Evolutionary conservation across 768 basidiomycete species (phyloP), one percentile per base, ranked within the genome.

Genomic region (Sutorius australiensis): DNA sequence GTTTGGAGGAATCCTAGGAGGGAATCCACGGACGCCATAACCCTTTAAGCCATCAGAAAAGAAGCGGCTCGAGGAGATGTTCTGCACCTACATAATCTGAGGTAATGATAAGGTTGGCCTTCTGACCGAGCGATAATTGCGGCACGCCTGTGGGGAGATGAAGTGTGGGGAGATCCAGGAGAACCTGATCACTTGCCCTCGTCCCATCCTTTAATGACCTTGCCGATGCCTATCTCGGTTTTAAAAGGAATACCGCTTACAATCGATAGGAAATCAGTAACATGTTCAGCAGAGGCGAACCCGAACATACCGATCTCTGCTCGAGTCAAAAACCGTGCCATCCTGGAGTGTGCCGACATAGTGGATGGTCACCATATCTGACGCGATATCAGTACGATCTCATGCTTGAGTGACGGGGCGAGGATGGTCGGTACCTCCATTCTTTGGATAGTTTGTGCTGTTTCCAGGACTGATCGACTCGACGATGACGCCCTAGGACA

Each of bases 121-220:
- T 92, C 69, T 87, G 63, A 59, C 89, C 89, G 31, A 89, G 33
- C 11, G 89, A 89, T 56, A 94, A 73, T 72, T 90, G 76, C 5
- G 78, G 82, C 14, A 95, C 89, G 46, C 84, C 90, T 92, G 62
- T 43, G 6, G 9, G 42, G 33, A 28, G 37, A 50, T 57, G 33
- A 56, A 27, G 10, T 16, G 16, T 11, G 8, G 41, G 12, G 11
- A 14, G 6, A 28, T 31, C 21, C 8, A 30, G 11, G 32, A 12
- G 4, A 28, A 40, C 17, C 9, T 12, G 13, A 8, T 27, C 33
- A 71, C 78, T 61, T 58, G 86, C 92, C 92, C 68, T 92, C 89
- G 63, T 93, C 92, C 92, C 91, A 94, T 30, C 92, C 89, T 64
- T 77, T 86, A 73, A 95, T 93, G 43, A 95, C 92, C 64, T 85